A percentile compares a stretch with the other conserved stretches of the same genome.
Conservation (phyloP, 139 green algal species). For the Chlamydomonas eustigma region DNA sequence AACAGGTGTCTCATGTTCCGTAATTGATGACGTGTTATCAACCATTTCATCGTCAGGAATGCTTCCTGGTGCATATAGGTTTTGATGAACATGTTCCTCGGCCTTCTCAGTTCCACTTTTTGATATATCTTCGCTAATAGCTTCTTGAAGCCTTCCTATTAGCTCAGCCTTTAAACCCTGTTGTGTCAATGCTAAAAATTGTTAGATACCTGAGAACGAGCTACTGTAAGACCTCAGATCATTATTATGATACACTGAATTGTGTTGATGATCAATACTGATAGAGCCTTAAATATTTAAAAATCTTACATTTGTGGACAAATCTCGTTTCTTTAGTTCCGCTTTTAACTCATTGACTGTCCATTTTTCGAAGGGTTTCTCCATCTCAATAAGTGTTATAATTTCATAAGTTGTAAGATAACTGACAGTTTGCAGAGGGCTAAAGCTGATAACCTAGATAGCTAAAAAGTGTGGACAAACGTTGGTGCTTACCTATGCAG, state of each 20-base stretch:
- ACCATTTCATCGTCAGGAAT: not conserved
- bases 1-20: not conserved
- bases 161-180: conserved; percentile 33
- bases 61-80: too few species aligned
- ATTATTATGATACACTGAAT: not conserved
- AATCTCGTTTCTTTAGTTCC: not conserved
- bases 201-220: not conserved
- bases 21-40: not conserved
- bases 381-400: too few species aligned
- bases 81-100: not conserved
- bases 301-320: not conserved
- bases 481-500: too few species aligned
- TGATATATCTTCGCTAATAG: not conserved
- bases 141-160: conserved; percentile 19
- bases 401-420: too few species aligned
- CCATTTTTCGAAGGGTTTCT: conserved; percentile 17
- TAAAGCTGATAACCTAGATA: too few species aligned
- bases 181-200: not conserved
- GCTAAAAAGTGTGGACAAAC: too few species aligned
- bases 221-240: not conserved
- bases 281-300: not conserved
- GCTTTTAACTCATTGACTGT: conserved; percentile 11
- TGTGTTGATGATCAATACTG: too few species aligned
- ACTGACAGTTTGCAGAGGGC: too few species aligned
- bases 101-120: not conserved